Conservation (phyloP, 441 rosid genomes). For the Erodium texanum region DNA sequence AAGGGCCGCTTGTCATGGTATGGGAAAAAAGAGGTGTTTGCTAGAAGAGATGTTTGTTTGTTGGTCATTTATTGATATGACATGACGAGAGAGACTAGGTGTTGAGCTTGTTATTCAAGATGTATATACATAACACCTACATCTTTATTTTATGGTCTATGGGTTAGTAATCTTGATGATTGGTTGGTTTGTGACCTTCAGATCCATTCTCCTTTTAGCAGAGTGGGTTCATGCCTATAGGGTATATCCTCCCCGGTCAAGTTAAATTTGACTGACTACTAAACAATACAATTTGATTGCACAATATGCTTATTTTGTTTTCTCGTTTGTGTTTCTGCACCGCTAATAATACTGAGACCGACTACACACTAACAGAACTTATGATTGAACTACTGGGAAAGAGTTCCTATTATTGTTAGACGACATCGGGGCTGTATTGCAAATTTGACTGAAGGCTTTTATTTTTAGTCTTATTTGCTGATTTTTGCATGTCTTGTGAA, state of each 20-base stretch:
- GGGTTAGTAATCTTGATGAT: no score
- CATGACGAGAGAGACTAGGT: no score
- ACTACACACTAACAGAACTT: background rate
- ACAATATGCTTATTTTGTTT: background rate
- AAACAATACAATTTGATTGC: no score
- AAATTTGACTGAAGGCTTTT: background rate
- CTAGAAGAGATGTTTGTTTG: no score
- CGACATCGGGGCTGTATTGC: background rate
- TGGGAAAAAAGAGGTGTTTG: no score
- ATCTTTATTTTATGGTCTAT: no score
- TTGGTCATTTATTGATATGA: no score
- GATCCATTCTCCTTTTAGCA: background rate
- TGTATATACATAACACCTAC: no score
- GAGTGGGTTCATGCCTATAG: background rate
- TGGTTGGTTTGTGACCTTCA: no score
- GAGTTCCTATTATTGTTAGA: background rate
- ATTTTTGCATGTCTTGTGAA: background rate
- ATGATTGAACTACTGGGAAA: background rate
- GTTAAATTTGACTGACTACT: no score
- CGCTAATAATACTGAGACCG: background rate
- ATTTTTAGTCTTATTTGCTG: background rate
- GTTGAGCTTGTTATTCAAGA: no score
- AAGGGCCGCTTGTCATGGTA: no score
- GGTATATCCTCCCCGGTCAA: background rate
- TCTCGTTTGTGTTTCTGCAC: background rate